Evolutionary conservation across 805 yeast genomes (phyloP), one percentile per base, ranked within the genome.

Genomic region (Barnettozyma vustinii): DNA sequence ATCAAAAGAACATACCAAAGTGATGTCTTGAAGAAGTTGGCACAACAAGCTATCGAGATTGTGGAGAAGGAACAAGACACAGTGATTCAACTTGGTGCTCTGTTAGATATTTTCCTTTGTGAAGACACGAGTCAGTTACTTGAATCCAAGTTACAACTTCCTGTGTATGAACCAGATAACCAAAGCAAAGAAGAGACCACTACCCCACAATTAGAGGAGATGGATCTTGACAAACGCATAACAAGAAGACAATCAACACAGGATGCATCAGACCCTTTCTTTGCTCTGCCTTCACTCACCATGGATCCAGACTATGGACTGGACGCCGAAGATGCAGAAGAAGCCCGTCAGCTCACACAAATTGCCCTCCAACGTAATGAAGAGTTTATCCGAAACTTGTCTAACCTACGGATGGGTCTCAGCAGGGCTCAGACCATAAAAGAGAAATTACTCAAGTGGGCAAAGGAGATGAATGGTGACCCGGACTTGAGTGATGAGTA

Each of bases 61-160:
- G 85, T 94, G 44, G 91, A 87, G 61, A 76, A 78, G 39, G 99
- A 94, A 61, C 96, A 89, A 58, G 74, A 76, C 25, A 83, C 82
- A 33, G 85, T 87, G n/a, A 80, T 82, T 50, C 78, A 82, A 59
- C 70, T 90, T 46, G 78, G 84, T 40, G 80, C 80, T 58, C 72
- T 92, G 41, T 74, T 94, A 66, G 87, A 84, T 52, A 82, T 86
- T 1, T 80, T 92, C 56, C 72, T 92, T 44, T 97, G 97, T 5
- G 98, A 92, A 61, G 92, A 88, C 62, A 86, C 95, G 54, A 73
- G 73, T 40, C 81, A 80, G 48, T 66, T 84, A 37, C 70, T 80
- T 19, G 87, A 87, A 33, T 80, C 77, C 20, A 78, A 80, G 43
- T 64, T 91, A 65, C 77, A 80, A 21, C 70, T 90, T 32, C 84